Percentiles rank a stretch among this genome's conserved stretches.
Evolutionary conservation across 257 asterid species (phyloP).

Genomic region (Capsicum baccatum): DNA sequence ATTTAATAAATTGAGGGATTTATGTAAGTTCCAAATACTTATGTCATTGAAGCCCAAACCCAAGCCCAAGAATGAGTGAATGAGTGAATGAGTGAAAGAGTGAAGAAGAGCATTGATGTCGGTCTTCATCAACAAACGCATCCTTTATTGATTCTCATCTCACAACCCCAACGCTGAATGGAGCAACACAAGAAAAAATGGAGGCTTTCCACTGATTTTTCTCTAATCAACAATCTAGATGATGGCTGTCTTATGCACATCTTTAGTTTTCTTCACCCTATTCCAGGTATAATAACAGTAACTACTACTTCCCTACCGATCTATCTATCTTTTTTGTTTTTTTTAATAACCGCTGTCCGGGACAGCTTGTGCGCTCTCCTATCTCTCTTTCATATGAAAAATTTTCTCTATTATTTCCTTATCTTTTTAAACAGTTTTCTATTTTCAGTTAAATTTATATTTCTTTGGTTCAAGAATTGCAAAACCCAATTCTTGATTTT

Average conservation of each 20-base stretch:
- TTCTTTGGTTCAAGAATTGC: background rate
- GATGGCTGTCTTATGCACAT: slow-evolving; percentile 98
- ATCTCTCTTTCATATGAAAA: too few relatives aligned
- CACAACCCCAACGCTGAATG: background rate
- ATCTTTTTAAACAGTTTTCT: too few relatives aligned
- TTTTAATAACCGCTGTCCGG: too few relatives aligned
- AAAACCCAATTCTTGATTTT: background rate
- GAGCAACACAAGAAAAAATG: slow-evolving; percentile 13
- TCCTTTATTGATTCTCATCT: background rate
- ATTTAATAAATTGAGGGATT: too few relatives aligned
- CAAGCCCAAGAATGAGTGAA: background rate
- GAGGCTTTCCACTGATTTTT: slow-evolving; percentile 15
- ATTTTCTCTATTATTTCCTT: too few relatives aligned
- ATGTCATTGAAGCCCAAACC: too few relatives aligned
- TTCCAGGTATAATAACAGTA: slow-evolving; percentile 63
- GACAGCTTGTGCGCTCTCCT: too few relatives aligned
- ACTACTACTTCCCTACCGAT: background rate
- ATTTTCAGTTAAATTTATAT: too few relatives aligned
- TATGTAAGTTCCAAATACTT: too few relatives aligned
- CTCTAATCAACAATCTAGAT: slow-evolving; percentile 64
- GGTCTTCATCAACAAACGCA: background rate
- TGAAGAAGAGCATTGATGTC: background rate
- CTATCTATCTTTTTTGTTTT: background rate
- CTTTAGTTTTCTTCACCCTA: slow-evolving; percentile 87
- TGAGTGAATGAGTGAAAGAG: too few relatives aligned